Percentiles rank a stretch among this genome's conserved stretches.
These are phyloP conservation scores for apple (Malus domestica) DNA, from an alignment of 306 rosid species.

Conservation along the genomic window ASM211411v1 NC_041799.1:14995001-14995500, in stretches of 20 bases:
- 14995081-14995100: not conserved
- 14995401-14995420: no score
- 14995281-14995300: no score
- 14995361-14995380: no score
- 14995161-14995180: not conserved
- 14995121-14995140: slow-evolving; percentile 1
- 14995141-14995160: not conserved
- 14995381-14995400: no score
- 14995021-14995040: slow-evolving; percentile 41
- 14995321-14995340: no score
- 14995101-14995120: not conserved
- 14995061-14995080: not conserved
- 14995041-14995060: slow-evolving; percentile 7
- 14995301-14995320: no score
- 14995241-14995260: not conserved
- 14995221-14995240: not conserved
- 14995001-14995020: slow-evolving; percentile 25
- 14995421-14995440: no score
- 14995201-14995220: not conserved
- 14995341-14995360: no score
- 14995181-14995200: not conserved
- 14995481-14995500: no score
- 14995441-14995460: no score
- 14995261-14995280: not conserved
- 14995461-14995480: no score